Evolutionary conservation across 805 yeast species (phyloP).

Genomic region (Dipodascopsis uninucleata): DNA sequence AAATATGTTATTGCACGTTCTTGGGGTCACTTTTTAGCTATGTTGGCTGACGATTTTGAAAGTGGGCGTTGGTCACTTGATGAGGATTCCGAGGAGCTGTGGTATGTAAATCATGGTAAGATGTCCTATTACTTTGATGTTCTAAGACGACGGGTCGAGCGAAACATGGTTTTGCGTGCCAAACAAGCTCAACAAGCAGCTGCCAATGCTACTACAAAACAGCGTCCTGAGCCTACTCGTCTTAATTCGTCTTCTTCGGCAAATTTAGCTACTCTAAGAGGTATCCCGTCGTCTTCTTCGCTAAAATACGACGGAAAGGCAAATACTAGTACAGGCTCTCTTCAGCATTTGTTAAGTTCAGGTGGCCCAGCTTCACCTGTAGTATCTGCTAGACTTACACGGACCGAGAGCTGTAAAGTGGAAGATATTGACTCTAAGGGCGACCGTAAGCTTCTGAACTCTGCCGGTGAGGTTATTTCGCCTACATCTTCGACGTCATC

Average conservation of each 20-base stretch:
- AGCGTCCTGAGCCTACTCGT: constrained; percentile 9
- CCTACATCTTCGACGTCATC: too few relatives aligned
- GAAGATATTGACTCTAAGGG: too few relatives aligned
- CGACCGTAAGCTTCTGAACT: too few relatives aligned
- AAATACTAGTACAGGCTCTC: constrained; percentile 7
- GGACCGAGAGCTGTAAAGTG: too few relatives aligned
- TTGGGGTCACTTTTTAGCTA: constrained; percentile 83
- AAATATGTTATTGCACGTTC: constrained; percentile 81
- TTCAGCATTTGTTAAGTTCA: constrained; percentile 7
- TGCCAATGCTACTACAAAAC: not conserved
- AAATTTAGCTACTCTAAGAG: too few relatives aligned
- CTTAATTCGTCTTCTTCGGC: constrained; percentile 5
- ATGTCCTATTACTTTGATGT: constrained; percentile 63
- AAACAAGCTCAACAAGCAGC: not conserved
- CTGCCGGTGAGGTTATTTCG: too few relatives aligned
- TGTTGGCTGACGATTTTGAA: constrained; percentile 83
- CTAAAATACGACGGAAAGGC: not conserved
- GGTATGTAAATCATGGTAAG: constrained; percentile 62
- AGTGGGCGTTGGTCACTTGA: constrained; percentile 73
- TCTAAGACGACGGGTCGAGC: constrained; percentile 45
- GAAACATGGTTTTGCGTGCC: constrained; percentile 1
- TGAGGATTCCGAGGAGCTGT: constrained; percentile 51
- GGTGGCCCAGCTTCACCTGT: constrained; percentile 12
- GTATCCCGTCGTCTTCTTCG: constrained; percentile 5
- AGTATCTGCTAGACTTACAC: constrained; percentile 14